Conservation (phyloP, 2,329 filamentous ascomycete species). For the Aspergillus sp. region DNA sequence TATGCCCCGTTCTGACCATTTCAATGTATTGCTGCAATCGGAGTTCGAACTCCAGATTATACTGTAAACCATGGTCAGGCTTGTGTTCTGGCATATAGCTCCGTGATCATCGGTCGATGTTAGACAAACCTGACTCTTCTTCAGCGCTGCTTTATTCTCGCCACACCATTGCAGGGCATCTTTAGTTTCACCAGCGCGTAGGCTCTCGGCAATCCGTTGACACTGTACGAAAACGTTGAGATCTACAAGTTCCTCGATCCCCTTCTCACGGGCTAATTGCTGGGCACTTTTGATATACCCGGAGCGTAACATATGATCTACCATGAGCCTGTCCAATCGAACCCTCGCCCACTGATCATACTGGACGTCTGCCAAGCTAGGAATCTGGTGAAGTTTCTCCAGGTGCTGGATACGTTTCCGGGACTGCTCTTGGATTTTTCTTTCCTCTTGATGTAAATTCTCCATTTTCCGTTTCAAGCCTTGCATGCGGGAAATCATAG, state of each 20-base stretch:
- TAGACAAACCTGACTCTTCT: slow-evolving; percentile 73
- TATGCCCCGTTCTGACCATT: slow-evolving; percentile 69
- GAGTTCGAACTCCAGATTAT: slow-evolving; percentile 88
- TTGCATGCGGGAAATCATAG: slow-evolving; percentile 82
- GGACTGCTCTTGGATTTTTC: slow-evolving; percentile 71
- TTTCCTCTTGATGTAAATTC: slow-evolving; percentile 75
- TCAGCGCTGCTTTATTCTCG: slow-evolving; percentile 89
- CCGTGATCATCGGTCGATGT: neutral
- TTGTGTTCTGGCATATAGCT: neutral
- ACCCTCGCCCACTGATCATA: slow-evolving; percentile 89
- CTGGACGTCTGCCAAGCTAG: slow-evolving; percentile 82
- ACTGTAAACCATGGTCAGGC: slow-evolving; percentile 48
- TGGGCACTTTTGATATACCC: slow-evolving; percentile 79
- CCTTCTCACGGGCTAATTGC: slow-evolving; percentile 72
- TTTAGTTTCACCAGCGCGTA: slow-evolving; percentile 69
- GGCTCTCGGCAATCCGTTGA: slow-evolving; percentile 72
- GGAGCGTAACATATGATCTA: slow-evolving; percentile 87
- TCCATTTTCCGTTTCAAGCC: slow-evolving; percentile 86
- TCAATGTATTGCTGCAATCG: slow-evolving; percentile 95
- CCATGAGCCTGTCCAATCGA: slow-evolving; percentile 78
- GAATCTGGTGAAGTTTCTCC: slow-evolving; percentile 75
- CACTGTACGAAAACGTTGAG: slow-evolving; percentile 84
- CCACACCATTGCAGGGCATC: slow-evolving; percentile 87
- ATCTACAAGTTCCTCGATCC: slow-evolving; percentile 80
- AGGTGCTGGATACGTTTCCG: slow-evolving; percentile 78